A percentile compares a stretch with the other conserved stretches of the same genome.
phyloP scores from a whole-genome alignment of 768 basidiomycete genomes.

The Amanita rubescens region DNA sequence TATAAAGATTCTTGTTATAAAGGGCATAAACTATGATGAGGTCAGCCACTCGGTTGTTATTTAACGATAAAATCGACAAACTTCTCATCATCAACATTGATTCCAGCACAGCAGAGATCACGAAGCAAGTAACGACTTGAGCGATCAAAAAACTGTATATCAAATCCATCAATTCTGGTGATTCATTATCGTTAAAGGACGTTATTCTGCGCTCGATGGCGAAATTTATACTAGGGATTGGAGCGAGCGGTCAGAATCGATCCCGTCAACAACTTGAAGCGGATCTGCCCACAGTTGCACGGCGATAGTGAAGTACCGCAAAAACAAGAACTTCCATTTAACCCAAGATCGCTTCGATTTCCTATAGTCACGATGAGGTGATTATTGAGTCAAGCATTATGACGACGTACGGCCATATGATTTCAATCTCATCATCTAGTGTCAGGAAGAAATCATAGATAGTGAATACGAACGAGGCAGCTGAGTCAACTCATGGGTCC shows the following conservation, averaged over 20 bases:
- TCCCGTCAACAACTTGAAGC: background rate
- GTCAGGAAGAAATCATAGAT: too few relatives aligned
- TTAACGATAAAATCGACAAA: background rate
- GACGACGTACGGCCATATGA: conserved; percentile 4
- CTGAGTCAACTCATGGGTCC: too few relatives aligned
- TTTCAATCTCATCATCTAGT: conserved; percentile 6
- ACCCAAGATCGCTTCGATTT: conserved; percentile 1
- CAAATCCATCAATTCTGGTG: background rate
- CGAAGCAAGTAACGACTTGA: background rate
- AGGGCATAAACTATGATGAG: conserved; percentile 1
- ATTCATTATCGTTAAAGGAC: background rate
- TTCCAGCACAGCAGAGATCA: background rate
- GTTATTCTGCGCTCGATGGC: background rate
- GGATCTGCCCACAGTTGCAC: background rate
- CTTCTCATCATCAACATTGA: conserved; percentile 2
- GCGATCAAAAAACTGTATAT: background rate
- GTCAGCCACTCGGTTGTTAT: background rate
- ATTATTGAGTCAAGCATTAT: too few relatives aligned
- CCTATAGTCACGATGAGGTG: background rate
- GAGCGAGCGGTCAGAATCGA: background rate
- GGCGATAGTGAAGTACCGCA: conserved; percentile 1
- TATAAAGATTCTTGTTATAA: conserved; percentile 1
- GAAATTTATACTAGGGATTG: background rate
- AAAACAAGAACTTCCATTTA: conserved; percentile 6
- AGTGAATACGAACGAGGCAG: too few relatives aligned